phyloP scores from a whole-genome alignment of 305 asterid genomes.

The Fraxinus sp. region DNA sequence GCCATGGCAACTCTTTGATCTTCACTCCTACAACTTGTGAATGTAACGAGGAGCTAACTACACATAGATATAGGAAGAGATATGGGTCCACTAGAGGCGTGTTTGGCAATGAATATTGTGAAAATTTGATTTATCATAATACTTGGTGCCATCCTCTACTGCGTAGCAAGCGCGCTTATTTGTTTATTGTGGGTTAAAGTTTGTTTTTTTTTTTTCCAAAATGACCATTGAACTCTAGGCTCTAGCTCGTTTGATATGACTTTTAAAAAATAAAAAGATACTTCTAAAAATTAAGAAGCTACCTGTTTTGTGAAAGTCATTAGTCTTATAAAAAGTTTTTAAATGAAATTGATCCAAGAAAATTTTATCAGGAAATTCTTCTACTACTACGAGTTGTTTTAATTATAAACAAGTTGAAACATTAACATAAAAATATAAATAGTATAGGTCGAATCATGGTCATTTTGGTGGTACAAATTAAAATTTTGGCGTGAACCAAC shows the following conservation, averaged over 20 bases:
- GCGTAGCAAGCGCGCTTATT: not conserved
- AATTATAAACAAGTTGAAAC: not conserved
- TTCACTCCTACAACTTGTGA: not conserved
- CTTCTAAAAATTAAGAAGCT: not conserved
- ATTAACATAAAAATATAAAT: not conserved
- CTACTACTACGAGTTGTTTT: not conserved
- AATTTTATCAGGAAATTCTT: not conserved
- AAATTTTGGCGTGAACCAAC: not conserved
- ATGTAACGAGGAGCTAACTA: not conserved
- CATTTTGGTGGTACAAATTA: not conserved
- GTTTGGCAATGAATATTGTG: not conserved
- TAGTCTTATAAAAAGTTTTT: too few relatives aligned
- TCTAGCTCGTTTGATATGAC: not conserved
- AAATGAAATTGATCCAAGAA: not conserved
- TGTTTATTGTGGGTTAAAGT: not conserved
- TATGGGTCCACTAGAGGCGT: not conserved
- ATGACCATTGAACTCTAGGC: not conserved
- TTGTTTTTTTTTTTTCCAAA: not conserved
- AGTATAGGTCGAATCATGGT: not conserved
- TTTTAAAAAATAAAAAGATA: too few relatives aligned
- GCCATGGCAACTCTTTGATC: slow-evolving; percentile 40
- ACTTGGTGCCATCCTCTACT: not conserved
- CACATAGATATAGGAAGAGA: not conserved
- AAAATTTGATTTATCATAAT: not conserved
- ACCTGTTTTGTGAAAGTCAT: not conserved